Evolutionary conservation across 2,329 filamentous ascomycete genomes (phyloP).

Genomic region (Drechmeria coniospora): DNA sequence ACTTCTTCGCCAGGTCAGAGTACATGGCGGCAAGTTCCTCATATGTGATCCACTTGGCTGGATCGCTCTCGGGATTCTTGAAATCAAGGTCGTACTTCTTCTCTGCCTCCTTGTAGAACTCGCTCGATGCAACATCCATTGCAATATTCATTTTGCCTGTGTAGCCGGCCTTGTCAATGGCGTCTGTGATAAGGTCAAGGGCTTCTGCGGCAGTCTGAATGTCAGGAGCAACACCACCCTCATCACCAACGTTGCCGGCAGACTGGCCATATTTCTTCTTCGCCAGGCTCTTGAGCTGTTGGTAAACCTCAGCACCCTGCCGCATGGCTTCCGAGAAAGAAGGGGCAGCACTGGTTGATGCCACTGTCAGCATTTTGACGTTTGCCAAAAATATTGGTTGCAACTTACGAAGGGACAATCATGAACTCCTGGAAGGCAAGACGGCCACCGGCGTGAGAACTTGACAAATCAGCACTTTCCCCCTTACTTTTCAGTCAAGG

Average conservation of each 20-base stretch:
- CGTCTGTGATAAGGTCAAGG: slow-evolving; percentile 84
- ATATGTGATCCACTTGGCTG: slow-evolving; percentile 95
- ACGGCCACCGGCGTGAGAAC: slow-evolving; percentile 93
- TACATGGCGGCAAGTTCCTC: slow-evolving; percentile 91
- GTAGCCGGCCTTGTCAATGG: slow-evolving; percentile 92
- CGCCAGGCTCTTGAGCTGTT: slow-evolving; percentile 87
- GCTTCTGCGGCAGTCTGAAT: slow-evolving; percentile 96
- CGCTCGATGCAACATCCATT: slow-evolving; percentile 97
- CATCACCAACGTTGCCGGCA: slow-evolving; percentile 95
- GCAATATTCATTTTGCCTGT: slow-evolving; percentile 93
- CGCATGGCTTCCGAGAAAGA: slow-evolving; percentile 93
- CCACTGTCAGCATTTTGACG: slow-evolving; percentile 4
- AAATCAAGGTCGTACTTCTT: slow-evolving; percentile 99
- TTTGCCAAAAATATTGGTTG: background rate
- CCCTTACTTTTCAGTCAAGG: background rate
- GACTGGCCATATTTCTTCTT: slow-evolving; percentile 99
- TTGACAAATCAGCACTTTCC: slow-evolving; percentile 11
- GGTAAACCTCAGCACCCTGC: slow-evolving; percentile 95
- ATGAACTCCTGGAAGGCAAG: slow-evolving; percentile 94
- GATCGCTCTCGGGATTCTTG: slow-evolving; percentile 98
- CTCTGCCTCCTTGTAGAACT: slow-evolving; percentile 94
- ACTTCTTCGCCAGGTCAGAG: slow-evolving; percentile 76
- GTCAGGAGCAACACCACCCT: slow-evolving; percentile 98
- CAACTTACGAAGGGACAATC: slow-evolving; percentile 65
- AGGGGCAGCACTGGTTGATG: slow-evolving; percentile 56